phyloP scores from a whole-genome alignment of 169 alveolate species.

The Eimeria necatrix region DNA sequence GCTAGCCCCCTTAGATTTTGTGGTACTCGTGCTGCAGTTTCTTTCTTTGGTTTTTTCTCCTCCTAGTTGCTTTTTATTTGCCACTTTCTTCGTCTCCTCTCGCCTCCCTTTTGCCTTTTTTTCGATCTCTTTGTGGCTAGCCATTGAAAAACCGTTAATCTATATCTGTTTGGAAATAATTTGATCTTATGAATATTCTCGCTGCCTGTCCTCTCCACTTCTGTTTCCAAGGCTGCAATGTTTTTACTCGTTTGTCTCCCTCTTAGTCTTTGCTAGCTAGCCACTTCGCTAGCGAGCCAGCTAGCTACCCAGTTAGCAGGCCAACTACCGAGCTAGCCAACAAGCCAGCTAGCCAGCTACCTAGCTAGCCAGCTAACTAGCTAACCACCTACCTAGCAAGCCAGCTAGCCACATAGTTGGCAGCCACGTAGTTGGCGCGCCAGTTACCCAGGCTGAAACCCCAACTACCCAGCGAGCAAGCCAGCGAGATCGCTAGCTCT shows the following conservation, averaged over 20 bases:
- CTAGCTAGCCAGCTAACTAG: background rate
- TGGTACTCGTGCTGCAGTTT: no score
- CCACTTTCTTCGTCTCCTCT: background rate
- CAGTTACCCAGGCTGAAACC: background rate
- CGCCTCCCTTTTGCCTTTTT: background rate
- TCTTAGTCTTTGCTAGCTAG: background rate
- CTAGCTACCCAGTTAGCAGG: no score
- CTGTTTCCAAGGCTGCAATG: background rate
- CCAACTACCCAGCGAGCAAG: background rate
- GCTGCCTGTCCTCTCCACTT: background rate
- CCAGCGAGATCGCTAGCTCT: background rate
- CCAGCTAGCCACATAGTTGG: background rate
- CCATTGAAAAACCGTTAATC: background rate
- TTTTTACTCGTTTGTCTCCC: background rate
- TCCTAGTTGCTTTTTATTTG: background rate
- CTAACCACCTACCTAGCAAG: background rate
- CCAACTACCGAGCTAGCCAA: no score
- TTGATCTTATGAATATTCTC: background rate
- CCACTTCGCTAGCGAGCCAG: no score
- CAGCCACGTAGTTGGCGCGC: background rate
- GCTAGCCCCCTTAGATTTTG: no score
- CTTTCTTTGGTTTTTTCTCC: background rate
- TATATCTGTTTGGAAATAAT: no score
- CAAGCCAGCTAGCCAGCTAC: background rate
- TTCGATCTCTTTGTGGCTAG: background rate